phyloP scores from a whole-genome alignment of 177 flowering plant genomes.

The Vitis hybrid region DNA sequence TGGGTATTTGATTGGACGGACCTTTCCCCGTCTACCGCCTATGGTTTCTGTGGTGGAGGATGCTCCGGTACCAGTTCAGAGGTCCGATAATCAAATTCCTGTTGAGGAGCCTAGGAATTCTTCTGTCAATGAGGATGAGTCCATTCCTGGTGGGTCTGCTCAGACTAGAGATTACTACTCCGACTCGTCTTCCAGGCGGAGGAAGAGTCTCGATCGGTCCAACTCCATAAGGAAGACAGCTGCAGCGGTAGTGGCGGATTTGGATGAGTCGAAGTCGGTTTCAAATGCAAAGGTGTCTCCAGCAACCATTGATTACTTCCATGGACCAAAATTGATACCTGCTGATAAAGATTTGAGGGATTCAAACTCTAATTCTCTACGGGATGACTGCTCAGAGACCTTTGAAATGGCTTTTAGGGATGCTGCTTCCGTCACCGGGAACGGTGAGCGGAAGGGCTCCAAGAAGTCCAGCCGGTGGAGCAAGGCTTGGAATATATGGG shows the following conservation, averaged over 20 bases:
- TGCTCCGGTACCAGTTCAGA: constrained; percentile 38
- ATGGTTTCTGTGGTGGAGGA: constrained; percentile 58
- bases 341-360: constrained; percentile 48
- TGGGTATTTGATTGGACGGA: constrained; percentile 50
- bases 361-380: constrained; percentile 54
- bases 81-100: constrained; percentile 68
- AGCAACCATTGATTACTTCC: constrained; percentile 37
- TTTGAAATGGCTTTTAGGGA: constrained; percentile 58
- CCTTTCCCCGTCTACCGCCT: constrained; percentile 41
- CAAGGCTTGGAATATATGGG: constrained; percentile 67
- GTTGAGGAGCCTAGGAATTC: constrained; percentile 60
- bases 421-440: constrained; percentile 31
- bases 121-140: constrained; percentile 39
- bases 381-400: constrained; percentile 75
- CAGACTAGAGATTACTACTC: constrained; percentile 89
- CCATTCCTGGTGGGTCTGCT: constrained; percentile 70
- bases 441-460: constrained; percentile 36
- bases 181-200: constrained; percentile 64
- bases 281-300: constrained; percentile 69
- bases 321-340: constrained; percentile 36
- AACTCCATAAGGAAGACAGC: constrained; percentile 69
- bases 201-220: constrained; percentile 77
- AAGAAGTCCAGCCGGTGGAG: constrained; percentile 74
- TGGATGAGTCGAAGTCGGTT: constrained; percentile 57
- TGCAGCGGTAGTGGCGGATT: constrained; percentile 69